phyloP scores from a whole-genome alignment of 768 basidiomycete genomes.

The Rhodosporidiobolus sp. region DNA sequence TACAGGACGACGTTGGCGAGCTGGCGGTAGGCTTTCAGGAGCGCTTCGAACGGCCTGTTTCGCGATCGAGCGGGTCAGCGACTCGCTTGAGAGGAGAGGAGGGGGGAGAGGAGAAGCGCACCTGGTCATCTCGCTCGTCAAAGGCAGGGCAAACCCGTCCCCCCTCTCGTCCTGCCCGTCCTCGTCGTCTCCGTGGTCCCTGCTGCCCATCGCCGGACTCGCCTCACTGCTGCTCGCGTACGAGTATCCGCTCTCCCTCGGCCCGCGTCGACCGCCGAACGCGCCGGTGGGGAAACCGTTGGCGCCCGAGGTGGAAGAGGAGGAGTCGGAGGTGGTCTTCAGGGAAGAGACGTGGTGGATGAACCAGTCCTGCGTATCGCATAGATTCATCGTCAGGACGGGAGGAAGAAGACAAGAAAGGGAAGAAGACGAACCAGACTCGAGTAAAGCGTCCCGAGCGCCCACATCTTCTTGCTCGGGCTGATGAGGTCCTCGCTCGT shows the following conservation, averaged over 20 bases:
- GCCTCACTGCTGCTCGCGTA: constrained; percentile 16
- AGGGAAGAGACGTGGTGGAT: constrained; percentile 65
- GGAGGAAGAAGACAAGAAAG: not conserved
- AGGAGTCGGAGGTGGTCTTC: constrained; percentile 59
- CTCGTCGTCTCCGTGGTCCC: not conserved
- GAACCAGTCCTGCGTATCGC: constrained; percentile 70
- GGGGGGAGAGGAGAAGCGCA: constrained; percentile 51
- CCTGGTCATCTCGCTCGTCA: constrained; percentile 87
- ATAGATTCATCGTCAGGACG: not conserved
- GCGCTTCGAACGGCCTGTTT: constrained; percentile 78
- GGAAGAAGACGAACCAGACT: constrained; percentile 58
- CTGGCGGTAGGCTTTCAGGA: constrained; percentile 85
- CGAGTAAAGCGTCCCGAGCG: constrained; percentile 73
- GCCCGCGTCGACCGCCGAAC: not conserved
- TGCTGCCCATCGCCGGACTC: not conserved
- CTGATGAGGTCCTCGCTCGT: constrained; percentile 64
- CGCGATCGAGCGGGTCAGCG: constrained; percentile 1
- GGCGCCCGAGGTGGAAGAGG: constrained; percentile 22
- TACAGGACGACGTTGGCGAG: constrained; percentile 80
- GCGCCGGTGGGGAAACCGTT: constrained; percentile 9
- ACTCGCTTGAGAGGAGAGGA: not conserved
- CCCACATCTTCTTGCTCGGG: constrained; percentile 67
- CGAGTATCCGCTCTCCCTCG: constrained; percentile 28
- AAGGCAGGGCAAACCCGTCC: constrained; percentile 59
- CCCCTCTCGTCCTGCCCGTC: not conserved